Evolutionary conservation across 2,329 filamentous ascomycete genomes (phyloP).

Genomic region (Pseudocercospora fijiensis): DNA sequence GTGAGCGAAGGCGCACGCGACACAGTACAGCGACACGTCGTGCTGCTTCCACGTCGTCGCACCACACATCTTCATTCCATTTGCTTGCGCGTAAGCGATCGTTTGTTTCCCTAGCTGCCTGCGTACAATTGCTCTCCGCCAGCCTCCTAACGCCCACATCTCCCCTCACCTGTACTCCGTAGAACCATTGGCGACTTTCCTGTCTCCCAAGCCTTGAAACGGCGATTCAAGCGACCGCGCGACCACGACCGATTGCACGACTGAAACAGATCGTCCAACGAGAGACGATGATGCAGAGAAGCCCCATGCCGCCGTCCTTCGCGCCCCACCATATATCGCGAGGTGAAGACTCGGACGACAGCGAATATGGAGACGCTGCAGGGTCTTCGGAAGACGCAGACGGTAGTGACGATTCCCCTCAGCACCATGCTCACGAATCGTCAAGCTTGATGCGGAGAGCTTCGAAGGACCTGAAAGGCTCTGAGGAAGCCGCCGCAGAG

Average conservation of each 20-base stretch:
- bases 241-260: background rate
- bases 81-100: background rate
- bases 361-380: conserved; percentile 22
- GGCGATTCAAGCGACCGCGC: background rate
- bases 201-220: background rate
- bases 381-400: conserved; percentile 24
- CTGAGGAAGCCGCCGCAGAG: conserved; percentile 21
- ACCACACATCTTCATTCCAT: background rate
- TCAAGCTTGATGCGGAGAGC: conserved; percentile 30
- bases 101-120: background rate
- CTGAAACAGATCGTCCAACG: background rate
- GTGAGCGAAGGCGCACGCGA: background rate
- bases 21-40: background rate
- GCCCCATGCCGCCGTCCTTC: conserved; percentile 32
- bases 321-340: conserved; percentile 28
- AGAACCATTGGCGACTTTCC: background rate
- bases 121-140: background rate
- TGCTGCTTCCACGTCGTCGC: background rate
- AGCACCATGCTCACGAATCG: conserved; percentile 29
- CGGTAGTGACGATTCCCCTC: conserved; percentile 26
- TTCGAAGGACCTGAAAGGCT: conserved; percentile 28
- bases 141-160: background rate
- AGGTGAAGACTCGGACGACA: conserved; percentile 31
- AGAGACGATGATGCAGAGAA: conserved; percentile 33
- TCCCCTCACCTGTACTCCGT: background rate